phyloP scores from a whole-genome alignment of 2,329 filamentous ascomycete species.

The Xylariales sp. region DNA sequence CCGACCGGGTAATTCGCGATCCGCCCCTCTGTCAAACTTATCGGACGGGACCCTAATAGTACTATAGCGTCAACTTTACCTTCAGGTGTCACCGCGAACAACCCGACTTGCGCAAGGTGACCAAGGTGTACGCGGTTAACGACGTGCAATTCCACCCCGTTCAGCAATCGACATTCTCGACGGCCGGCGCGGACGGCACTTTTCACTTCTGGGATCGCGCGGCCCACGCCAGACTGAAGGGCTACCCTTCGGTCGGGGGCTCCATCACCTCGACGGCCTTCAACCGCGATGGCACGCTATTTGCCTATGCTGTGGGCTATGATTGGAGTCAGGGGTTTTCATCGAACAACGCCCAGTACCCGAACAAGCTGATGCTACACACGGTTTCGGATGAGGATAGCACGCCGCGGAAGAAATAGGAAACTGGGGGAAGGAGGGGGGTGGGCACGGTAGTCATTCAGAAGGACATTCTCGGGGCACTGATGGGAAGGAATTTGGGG shows the following conservation, averaged over 20 bases:
- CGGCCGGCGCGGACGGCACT: constrained; percentile 30
- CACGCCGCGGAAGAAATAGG: constrained; percentile 10
- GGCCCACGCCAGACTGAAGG: constrained; percentile 44
- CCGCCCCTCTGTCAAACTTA: no score
- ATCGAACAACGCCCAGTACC: constrained; percentile 18
- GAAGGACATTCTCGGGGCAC: background rate
- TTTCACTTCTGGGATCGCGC: constrained; percentile 53
- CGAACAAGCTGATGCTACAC: constrained; percentile 25
- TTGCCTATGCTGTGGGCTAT: constrained; percentile 62
- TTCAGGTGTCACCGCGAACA: constrained; percentile 29
- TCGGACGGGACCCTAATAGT: no score
- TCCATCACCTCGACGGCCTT: constrained; percentile 61
- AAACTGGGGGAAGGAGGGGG: no score
- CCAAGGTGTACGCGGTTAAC: constrained; percentile 29
- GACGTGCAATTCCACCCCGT: constrained; percentile 26
- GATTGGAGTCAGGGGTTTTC: constrained; percentile 66
- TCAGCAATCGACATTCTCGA: constrained; percentile 20
- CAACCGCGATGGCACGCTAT: constrained; percentile 52
- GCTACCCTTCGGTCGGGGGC: constrained; percentile 47
- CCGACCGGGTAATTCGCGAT: constrained; percentile 14
- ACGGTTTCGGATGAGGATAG: constrained; percentile 18
- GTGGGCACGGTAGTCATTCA: no score
- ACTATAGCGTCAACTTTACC: constrained; percentile 19
- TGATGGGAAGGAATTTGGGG: background rate
- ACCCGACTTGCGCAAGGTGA: constrained; percentile 10